Conservation (phyloP, 2,329 filamentous ascomycete species). For the Nigrospora sphaerica region DNA sequence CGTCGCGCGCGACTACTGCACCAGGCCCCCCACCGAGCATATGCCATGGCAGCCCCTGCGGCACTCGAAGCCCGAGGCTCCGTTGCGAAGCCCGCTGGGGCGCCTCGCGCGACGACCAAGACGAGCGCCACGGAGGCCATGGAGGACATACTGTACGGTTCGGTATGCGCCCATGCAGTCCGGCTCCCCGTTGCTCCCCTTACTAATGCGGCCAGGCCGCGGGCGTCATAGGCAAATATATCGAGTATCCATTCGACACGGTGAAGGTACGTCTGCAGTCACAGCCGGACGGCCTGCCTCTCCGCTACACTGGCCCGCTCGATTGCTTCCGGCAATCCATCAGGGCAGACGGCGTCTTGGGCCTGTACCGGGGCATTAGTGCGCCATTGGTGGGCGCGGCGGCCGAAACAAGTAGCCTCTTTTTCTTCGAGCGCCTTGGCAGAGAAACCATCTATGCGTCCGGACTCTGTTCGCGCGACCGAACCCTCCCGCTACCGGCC, state of each 20-base stretch:
- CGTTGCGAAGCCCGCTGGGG: constrained; percentile 6
- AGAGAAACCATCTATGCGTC: constrained; percentile 55
- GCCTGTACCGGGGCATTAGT: constrained; percentile 87
- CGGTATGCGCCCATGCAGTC: constrained; percentile 44
- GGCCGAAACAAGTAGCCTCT: constrained; percentile 84
- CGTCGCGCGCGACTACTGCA: no score
- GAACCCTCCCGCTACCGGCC: constrained; percentile 64
- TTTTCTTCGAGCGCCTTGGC: constrained; percentile 80
- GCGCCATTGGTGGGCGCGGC: constrained; percentile 88
- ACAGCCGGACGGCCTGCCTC: constrained; percentile 77
- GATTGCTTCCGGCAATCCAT: constrained; percentile 92
- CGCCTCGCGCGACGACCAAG: constrained; percentile 5
- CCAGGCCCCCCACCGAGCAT: neutral
- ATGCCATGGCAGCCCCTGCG: constrained; percentile 18
- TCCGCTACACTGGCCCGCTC: constrained; percentile 76
- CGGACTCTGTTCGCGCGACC: constrained; percentile 40
- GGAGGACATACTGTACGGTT: constrained; percentile 86
- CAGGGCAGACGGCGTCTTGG: constrained; percentile 67
- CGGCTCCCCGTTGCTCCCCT: no score
- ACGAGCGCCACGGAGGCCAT: constrained; percentile 56
- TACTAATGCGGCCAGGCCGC: constrained; percentile 48
- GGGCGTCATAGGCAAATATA: constrained; percentile 86
- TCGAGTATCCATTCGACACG: constrained; percentile 98
- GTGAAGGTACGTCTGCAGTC: constrained; percentile 96
- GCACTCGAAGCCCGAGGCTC: constrained; percentile 11